Base-by-base conservation (phyloP, 2,329 filamentous ascomycete genomes). In the Lojkania enalia region DNA sequence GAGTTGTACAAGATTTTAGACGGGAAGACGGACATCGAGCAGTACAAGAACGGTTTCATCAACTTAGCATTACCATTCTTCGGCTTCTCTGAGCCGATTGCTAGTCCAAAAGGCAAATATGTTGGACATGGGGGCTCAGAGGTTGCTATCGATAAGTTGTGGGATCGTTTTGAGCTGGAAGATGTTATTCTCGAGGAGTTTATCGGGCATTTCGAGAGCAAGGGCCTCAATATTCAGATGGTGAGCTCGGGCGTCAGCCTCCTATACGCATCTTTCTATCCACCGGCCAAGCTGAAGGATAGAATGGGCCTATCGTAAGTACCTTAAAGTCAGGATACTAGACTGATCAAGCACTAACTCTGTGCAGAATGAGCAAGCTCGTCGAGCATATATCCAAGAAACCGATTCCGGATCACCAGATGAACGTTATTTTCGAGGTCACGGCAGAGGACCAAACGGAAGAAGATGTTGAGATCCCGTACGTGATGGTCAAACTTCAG, bases 11-110 rank as follows among this genome's bases (percentile, higher is more conserved):
- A 99, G 83, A 82, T 99, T 52, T 79, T 99, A 35, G 94, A 97
- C 64, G 92, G 90, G 66, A 96, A 99, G 79, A 83, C 81, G n/a
- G 90, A 97, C 59, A 86, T 96, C 54, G 94, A 97, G 74, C 88
- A 97, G 73, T 99, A 95, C 84, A 97, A 97, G 82, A 99, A 99
- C 67, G 94, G 94, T 13, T 99, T 99, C 72, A 80, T 97, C 74
- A 99, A 99, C 74, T 75, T 99, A 57, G 94, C 94, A 1, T 76
- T 99, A 53, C 94, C 94, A 1, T 97, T 99, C 81, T 96, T 99
- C 60, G 92, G 92, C 29, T 99, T 99, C 81, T 95, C 90, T 64
- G 94, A 99, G 74, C 94, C 94, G 2, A 95, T 99, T 60, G 85
- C 85, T 4, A 96, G 90, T 58, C 90, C 91, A 20, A 97, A 96